Conservation (phyloP, 176 grass and related monocot genomes). For the Tuctoria greenei region DNA sequence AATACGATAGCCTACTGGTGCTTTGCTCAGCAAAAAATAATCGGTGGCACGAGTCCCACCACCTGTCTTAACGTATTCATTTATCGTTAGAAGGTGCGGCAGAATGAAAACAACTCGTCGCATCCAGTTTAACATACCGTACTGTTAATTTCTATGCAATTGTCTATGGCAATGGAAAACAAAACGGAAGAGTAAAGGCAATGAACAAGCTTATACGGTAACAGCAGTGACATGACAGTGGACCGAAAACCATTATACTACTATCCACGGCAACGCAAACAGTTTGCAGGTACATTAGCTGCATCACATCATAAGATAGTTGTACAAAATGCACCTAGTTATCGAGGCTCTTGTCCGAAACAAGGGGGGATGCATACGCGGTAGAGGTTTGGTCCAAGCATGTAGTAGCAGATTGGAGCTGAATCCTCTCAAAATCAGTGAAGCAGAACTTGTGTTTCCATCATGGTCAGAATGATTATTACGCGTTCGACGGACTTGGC, state of each 20-base stretch:
- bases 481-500: conserved; percentile 49
- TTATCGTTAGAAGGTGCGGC: background rate
- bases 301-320: background rate
- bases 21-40: background rate
- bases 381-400: background rate
- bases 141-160: background rate
- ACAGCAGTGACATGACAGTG: conserved; percentile 8
- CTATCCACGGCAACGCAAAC: conserved; percentile 4
- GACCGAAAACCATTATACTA: background rate
- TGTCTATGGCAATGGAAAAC: background rate
- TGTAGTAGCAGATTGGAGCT: background rate
- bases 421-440: background rate
- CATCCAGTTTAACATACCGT: background rate
- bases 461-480: conserved; percentile 6
- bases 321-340: conserved; percentile 10
- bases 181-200: background rate
- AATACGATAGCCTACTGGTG: background rate
- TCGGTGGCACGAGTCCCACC: too few relatives aligned
- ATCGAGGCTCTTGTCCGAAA: conserved; percentile 26
- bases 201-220: background rate
- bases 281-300: background rate
- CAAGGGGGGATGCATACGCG: background rate
- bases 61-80: background rate
- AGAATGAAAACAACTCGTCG: background rate
- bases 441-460: conserved; percentile 16